Conservation (phyloP, 2,329 filamentous ascomycete species). For the Chaetomium sp. region DNA sequence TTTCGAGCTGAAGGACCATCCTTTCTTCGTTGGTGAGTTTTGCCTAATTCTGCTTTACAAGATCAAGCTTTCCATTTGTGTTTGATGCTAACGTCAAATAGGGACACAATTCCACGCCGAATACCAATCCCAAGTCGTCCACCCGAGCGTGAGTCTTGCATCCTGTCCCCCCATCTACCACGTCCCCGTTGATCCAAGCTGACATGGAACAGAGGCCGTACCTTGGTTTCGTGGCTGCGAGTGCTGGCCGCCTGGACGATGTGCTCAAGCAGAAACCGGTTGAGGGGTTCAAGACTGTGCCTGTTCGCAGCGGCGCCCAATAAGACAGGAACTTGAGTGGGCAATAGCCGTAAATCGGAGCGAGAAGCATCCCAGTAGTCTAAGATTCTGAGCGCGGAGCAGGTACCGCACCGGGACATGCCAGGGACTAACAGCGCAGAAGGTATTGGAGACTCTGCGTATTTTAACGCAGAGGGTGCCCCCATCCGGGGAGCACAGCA, state of each 20-base stretch:
- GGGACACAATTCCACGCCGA: constrained; percentile 85
- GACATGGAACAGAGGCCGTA: constrained; percentile 48
- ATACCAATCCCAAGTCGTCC: constrained; percentile 40
- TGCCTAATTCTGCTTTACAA: neutral
- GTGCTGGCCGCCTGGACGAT: constrained; percentile 56
- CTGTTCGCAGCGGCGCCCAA: constrained; percentile 9
- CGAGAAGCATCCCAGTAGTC: too few relatives aligned
- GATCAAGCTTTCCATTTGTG: neutral
- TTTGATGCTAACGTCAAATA: neutral
- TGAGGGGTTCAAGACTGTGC: constrained; percentile 20
- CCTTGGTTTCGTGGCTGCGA: constrained; percentile 78
- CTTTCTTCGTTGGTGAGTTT: constrained; percentile 55
- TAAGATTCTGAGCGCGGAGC: too few relatives aligned
- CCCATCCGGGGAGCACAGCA: too few relatives aligned
- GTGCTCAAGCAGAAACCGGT: constrained; percentile 26
- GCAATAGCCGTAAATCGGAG: too few relatives aligned
- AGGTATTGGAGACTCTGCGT: too few relatives aligned
- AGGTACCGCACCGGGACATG: too few relatives aligned
- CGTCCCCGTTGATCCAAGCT: neutral
- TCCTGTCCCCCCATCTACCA: constrained; percentile 46
- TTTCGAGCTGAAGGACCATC: constrained; percentile 68
- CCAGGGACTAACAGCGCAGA: too few relatives aligned
- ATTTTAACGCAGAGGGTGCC: too few relatives aligned
- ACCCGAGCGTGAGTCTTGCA: constrained; percentile 60
- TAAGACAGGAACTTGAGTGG: neutral